A percentile compares a stretch with the other conserved stretches of the same genome.
Conservation (phyloP, 148 eudicot genomes). For the Silene conica region DNA sequence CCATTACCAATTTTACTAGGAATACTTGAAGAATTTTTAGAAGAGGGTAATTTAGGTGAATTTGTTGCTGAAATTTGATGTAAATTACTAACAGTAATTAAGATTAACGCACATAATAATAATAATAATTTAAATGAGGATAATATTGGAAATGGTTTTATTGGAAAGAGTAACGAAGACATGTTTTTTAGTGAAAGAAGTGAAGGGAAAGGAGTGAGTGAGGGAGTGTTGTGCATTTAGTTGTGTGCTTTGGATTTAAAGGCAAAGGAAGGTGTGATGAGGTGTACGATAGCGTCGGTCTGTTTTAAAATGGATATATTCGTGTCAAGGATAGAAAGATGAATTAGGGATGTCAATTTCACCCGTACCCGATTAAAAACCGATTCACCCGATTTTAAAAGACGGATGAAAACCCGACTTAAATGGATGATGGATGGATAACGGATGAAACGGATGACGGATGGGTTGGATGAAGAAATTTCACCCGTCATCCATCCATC, state of each 20-base stretch:
- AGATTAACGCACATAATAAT: conserved; percentile 21
- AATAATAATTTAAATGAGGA: conserved; percentile 10
- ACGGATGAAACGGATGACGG: too few relatives aligned
- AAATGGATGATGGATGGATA: too few relatives aligned
- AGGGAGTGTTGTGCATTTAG: background rate
- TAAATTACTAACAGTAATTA: conserved; percentile 23
- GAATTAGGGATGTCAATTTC: too few relatives aligned
- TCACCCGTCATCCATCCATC: too few relatives aligned
- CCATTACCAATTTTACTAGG: conserved; percentile 77
- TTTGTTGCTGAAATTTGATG: background rate
- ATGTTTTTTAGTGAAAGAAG: conserved; percentile 11
- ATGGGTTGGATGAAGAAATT: too few relatives aligned
- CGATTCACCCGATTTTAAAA: too few relatives aligned
- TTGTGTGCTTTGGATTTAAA: conserved; percentile 19
- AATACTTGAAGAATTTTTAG: conserved; percentile 19
- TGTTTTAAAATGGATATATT: background rate
- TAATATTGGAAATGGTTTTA: background rate
- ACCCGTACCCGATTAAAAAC: too few relatives aligned
- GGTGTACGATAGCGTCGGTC: conserved; percentile 13
- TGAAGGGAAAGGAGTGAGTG: background rate
- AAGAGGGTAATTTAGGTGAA: conserved; percentile 10
- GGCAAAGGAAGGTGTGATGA: conserved; percentile 9
- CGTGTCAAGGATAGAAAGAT: too few relatives aligned
- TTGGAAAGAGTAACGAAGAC: background rate
- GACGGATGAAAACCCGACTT: too few relatives aligned